These are phyloP conservation scores for Theileria annulata DNA, from an alignment of 169 alveolate species.

Conservation along the genomic window DNA sequence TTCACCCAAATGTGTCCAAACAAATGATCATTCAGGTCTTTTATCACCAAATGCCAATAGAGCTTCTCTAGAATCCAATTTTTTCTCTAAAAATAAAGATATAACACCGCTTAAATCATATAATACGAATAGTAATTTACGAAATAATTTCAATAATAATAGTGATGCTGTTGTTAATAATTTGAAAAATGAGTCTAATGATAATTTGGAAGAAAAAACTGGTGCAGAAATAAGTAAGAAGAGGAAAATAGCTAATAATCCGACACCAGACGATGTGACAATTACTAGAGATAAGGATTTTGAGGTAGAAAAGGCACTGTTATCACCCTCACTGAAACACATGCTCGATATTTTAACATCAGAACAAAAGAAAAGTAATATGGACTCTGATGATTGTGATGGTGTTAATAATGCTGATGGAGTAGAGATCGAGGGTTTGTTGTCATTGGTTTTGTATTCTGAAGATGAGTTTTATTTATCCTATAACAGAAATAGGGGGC, in stretches of 20 bases:
- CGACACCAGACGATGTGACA: neutral
- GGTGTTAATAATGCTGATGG: neutral
- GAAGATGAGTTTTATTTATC: conserved; percentile 36
- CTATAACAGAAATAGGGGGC: neutral
- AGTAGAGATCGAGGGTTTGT: conserved; percentile 29
- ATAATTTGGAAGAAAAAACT: too few relatives aligned
- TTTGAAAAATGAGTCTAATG: too few relatives aligned
- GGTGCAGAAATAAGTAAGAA: neutral
- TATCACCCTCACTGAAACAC: conserved; percentile 10
- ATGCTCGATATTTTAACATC: neutral
- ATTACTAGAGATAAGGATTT: neutral
- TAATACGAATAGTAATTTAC: too few relatives aligned
- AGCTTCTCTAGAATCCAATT: neutral
- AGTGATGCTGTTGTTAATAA: too few relatives aligned
- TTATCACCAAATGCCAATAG: neutral
- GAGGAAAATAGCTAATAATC: neutral
- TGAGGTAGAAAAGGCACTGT: neutral
- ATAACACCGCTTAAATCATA: neutral
- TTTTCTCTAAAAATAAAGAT: neutral
- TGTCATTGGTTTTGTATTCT: conserved; percentile 58
- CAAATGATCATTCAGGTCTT: neutral
- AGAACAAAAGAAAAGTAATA: neutral
- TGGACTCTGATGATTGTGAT: neutral
- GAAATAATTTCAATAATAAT: too few relatives aligned
- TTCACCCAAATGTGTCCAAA: neutral